Percentiles rank a stretch among this genome's conserved stretches.
These are phyloP conservation scores for Coemansia sp. DNA, from an alignment of 192 early-diverging fungal genomes.

Conservation along the genomic window DNA sequence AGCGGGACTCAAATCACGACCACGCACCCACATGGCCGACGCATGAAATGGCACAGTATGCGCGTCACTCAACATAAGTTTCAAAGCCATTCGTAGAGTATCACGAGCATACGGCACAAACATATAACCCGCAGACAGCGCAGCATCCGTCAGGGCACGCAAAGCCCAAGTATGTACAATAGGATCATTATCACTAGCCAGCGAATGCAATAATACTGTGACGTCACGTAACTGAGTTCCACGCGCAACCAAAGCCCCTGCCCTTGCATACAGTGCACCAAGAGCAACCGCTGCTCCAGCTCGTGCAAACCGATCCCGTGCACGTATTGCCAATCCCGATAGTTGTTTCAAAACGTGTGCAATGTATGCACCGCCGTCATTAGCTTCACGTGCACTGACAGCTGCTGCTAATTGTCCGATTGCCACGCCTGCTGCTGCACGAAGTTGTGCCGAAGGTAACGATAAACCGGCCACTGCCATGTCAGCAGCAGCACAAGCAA, in stretches of 20 bases:
- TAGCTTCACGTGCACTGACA: slow-evolving; percentile 26
- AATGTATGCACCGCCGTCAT: slow-evolving; percentile 22
- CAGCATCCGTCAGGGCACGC: slow-evolving; percentile 76
- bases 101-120: slow-evolving; percentile 87
- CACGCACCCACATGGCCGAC: slow-evolving; percentile 40
- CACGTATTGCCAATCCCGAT: slow-evolving; percentile 69
- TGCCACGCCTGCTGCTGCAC: slow-evolving; percentile 76
- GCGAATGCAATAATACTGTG: slow-evolving; percentile 84
- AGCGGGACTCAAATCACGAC: slow-evolving; percentile 26
- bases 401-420: slow-evolving; percentile 75
- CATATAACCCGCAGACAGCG: slow-evolving; percentile 87
- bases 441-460: slow-evolving; percentile 66
- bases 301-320: slow-evolving; percentile 89
- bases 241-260: slow-evolving; percentile 84
- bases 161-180: slow-evolving; percentile 94
- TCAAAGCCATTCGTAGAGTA: slow-evolving; percentile 83
- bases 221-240: slow-evolving; percentile 78
- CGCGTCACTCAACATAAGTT: slow-evolving; percentile 82
- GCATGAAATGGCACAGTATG: slow-evolving; percentile 63
- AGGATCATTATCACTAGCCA: slow-evolving; percentile 89
- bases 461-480: slow-evolving; percentile 58
- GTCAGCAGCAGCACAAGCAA: slow-evolving; percentile 35
- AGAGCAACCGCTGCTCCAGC: slow-evolving; percentile 90
- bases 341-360: slow-evolving; percentile 44
- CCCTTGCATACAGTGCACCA: slow-evolving; percentile 82